These are phyloP conservation scores for Alternaria longipes DNA, from an alignment of 2,329 filamentous ascomycete species.

Conservation along the genomic window DNA sequence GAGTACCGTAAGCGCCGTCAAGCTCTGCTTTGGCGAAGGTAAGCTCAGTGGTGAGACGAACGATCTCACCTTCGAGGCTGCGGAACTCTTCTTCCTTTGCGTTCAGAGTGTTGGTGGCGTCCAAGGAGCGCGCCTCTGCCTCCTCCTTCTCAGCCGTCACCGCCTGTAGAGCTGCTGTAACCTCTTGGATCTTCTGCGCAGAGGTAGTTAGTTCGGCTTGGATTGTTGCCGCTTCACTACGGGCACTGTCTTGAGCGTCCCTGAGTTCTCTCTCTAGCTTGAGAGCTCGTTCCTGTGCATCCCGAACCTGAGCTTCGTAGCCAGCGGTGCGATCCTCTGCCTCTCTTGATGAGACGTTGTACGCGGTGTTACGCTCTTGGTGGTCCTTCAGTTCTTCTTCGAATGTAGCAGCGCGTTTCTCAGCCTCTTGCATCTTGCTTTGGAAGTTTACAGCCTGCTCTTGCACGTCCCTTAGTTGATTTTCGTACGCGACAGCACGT, in stretches of 20 bases:
- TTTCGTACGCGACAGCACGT: conserved; percentile 44
- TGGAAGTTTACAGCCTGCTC: conserved; percentile 43
- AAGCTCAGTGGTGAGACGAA: conserved; percentile 76
- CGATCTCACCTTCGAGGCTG: conserved; percentile 68
- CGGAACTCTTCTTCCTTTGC: conserved; percentile 50
- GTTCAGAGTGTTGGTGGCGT: conserved; percentile 40
- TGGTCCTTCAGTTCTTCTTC: conserved; percentile 44
- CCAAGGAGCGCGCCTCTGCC: conserved; percentile 41
- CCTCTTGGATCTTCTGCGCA: conserved; percentile 43
- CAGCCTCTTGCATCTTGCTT: conserved; percentile 36
- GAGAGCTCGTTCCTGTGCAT: conserved; percentile 45
- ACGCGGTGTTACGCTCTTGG: conserved; percentile 36
- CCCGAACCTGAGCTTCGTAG: conserved; percentile 46
- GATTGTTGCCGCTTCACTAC: conserved; percentile 45
- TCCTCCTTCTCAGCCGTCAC: conserved; percentile 45
- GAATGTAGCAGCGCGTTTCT: conserved; percentile 39
- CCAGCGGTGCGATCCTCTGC: conserved; percentile 34
- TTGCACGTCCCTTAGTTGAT: conserved; percentile 46
- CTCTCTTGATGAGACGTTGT: conserved; percentile 33
- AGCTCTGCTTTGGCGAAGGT: conserved; percentile 92
- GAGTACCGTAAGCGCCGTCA: conserved; percentile 89
- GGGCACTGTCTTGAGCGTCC: conserved; percentile 46
- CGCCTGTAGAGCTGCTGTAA: conserved; percentile 34
- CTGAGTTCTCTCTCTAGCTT: conserved; percentile 45
- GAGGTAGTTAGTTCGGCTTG: conserved; percentile 49